A percentile compares a stretch with the other conserved stretches of the same genome.
phyloP scores from a whole-genome alignment of 306 rosid species.

The Arachis hypogaea region DNA sequence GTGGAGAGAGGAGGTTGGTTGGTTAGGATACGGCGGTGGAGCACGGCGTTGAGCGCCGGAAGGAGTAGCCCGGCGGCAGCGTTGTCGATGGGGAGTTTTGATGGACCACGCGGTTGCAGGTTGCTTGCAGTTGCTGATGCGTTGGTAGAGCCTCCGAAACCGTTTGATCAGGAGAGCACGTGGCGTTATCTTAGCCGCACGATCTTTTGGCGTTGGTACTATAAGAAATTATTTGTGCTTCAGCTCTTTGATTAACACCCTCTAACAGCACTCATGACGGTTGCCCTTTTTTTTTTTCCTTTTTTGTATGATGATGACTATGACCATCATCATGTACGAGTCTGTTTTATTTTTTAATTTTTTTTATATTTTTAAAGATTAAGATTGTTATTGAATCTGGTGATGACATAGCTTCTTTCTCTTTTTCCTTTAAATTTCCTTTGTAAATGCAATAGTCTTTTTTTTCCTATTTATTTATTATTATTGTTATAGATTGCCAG shows the following conservation, averaged over 20 bases:
- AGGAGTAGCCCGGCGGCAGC: slow-evolving; percentile 6
- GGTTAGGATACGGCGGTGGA: slow-evolving; percentile 24
- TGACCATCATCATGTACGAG: slow-evolving; percentile 29
- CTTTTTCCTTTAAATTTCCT: background rate
- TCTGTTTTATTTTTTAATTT: slow-evolving; percentile 10
- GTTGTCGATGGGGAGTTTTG: slow-evolving; percentile 3
- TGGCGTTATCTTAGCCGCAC: slow-evolving; percentile 36
- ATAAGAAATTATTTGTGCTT: slow-evolving; percentile 20
- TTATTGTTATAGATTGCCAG: background rate
- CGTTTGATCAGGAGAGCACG: slow-evolving; percentile 44
- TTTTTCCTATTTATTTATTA: background rate
- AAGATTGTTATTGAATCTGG: slow-evolving; percentile 10
- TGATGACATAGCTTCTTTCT: slow-evolving; percentile 7
- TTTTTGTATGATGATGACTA: slow-evolving; percentile 39
- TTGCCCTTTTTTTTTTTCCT: background rate
- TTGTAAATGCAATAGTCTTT: slow-evolving; percentile 3
- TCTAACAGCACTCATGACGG: slow-evolving; percentile 41
- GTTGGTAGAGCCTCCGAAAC: slow-evolving; percentile 29
- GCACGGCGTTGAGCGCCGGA: slow-evolving; percentile 30
- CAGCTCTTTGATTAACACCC: slow-evolving; percentile 27
- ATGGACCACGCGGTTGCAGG: slow-evolving; percentile 1
- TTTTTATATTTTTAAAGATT: slow-evolving; percentile 27
- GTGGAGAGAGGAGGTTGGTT: slow-evolving; percentile 28
- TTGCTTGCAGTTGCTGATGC: too few relatives aligned
- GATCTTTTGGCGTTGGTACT: slow-evolving; percentile 34